Conservation (phyloP, 2,329 filamentous ascomycete genomes). For the Zarea fungicola region DNA sequence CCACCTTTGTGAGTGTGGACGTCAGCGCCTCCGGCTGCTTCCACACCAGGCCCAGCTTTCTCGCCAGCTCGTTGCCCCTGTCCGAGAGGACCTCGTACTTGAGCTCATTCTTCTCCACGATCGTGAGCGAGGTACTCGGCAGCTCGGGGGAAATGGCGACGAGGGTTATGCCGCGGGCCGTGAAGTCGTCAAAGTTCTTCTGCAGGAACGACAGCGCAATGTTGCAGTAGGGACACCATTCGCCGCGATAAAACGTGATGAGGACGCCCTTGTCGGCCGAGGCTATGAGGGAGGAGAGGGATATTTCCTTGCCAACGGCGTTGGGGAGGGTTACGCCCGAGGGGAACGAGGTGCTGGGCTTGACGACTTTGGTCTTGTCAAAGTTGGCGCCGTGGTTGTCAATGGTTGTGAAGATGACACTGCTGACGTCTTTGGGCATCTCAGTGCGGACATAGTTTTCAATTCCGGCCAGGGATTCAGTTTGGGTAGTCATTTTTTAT, state of each 20-base stretch:
- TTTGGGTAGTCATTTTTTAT: slow-evolving; percentile 8
- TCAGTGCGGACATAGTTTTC: slow-evolving; percentile 10
- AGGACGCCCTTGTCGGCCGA: slow-evolving; percentile 26
- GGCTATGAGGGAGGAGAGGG: slow-evolving; percentile 25
- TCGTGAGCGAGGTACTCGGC: slow-evolving; percentile 32
- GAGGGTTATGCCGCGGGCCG: slow-evolving; percentile 32
- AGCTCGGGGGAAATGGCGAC: slow-evolving; percentile 39
- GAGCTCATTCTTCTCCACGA: slow-evolving; percentile 34
- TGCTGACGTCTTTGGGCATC: slow-evolving; percentile 2
- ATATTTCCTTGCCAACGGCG: slow-evolving; percentile 29
- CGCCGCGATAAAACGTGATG: slow-evolving; percentile 42
- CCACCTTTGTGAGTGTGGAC: slow-evolving; percentile 21
- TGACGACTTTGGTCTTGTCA: slow-evolving; percentile 23
- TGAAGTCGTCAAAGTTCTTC: slow-evolving; percentile 29
- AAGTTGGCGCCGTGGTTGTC: slow-evolving; percentile 16
- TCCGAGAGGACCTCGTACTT: slow-evolving; percentile 37
- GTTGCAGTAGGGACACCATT: slow-evolving; percentile 44
- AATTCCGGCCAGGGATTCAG: slow-evolving; percentile 5
- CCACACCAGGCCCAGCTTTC: slow-evolving; percentile 32
- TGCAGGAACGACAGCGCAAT: slow-evolving; percentile 32
- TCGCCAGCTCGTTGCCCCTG: slow-evolving; percentile 29
- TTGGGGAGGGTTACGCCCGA: slow-evolving; percentile 29
- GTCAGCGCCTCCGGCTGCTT: slow-evolving; percentile 24
- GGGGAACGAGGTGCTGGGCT: slow-evolving; percentile 30
- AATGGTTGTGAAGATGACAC: slow-evolving; percentile 9